phyloP scores from a whole-genome alignment of 2,329 filamentous ascomycete genomes.

The Aspergillus sp. region DNA sequence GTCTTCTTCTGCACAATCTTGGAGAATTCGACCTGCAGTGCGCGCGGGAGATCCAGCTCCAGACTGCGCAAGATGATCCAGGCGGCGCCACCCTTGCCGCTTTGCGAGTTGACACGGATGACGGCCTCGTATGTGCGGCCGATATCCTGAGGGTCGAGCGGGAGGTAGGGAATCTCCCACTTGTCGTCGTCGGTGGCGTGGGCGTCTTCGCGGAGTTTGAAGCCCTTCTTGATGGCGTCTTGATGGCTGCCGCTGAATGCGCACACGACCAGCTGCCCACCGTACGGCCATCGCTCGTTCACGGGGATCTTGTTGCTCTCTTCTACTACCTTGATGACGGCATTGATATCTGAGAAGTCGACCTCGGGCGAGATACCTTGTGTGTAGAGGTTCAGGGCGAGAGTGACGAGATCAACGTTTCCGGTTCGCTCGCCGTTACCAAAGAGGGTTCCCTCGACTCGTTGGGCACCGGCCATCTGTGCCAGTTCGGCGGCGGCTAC shows the following conservation, averaged over 20 bases:
- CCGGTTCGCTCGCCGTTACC: slow-evolving; percentile 95
- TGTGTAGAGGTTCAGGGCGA: slow-evolving; percentile 92
- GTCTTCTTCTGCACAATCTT: slow-evolving; percentile 82
- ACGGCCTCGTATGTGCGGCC: slow-evolving; percentile 97
- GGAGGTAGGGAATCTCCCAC: slow-evolving; percentile 91
- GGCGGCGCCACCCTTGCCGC: slow-evolving; percentile 89
- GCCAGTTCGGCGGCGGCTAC: slow-evolving; percentile 88
- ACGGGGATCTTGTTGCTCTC: slow-evolving; percentile 93
- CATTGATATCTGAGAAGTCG: slow-evolving; percentile 88
- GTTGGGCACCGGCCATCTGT: slow-evolving; percentile 93
- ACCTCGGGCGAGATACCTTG: slow-evolving; percentile 84
- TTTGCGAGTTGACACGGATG: slow-evolving; percentile 96
- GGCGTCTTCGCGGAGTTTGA: slow-evolving; percentile 67
- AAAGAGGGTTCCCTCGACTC: slow-evolving; percentile 92
- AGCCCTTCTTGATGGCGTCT: slow-evolving; percentile 92
- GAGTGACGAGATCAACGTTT: slow-evolving; percentile 91
- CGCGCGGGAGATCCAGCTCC: slow-evolving; percentile 88
- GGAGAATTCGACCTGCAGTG: slow-evolving; percentile 89
- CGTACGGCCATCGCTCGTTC: slow-evolving; percentile 87
- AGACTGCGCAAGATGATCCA: slow-evolving; percentile 92
- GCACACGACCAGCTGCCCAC: slow-evolving; percentile 86
- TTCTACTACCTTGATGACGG: slow-evolving; percentile 87
- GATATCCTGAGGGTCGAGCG: slow-evolving; percentile 89
- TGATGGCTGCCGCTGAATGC: slow-evolving; percentile 93
- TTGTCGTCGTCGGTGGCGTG: slow-evolving; percentile 65